Evolutionary conservation across 2,329 filamentous ascomycete species (phyloP), one percentile per base, ranked within the genome.

Genomic region (Coleophoma crateriformis): DNA sequence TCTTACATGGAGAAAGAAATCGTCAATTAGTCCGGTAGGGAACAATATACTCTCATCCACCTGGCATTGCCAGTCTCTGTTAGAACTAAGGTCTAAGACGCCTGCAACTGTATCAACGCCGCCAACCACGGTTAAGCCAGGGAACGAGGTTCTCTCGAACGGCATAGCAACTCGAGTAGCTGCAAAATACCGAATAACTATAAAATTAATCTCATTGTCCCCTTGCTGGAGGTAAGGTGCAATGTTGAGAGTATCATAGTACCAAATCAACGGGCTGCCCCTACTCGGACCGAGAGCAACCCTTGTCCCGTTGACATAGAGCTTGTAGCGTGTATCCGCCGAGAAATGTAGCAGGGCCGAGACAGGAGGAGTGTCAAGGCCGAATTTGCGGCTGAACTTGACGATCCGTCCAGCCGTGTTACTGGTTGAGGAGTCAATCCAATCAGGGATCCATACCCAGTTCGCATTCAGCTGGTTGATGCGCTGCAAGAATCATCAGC

Each of bases 271-370:
- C 12, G n/a, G n/a, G n/a, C 12, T 22, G 5, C 39, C 39, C 19
- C 19, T 42, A 19, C n/a, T 13, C n/a, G 39, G 39, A 67, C 71
- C 71, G 3, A 68, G 61, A 3, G 64, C 60, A 13, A 70, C 58
- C 10, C 64, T 60, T 0, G n/a, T 45, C 3, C 63, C 62, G 58
- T 73, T 73, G 38, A 73, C 60, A 27, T 59, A 61, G 3, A 73
- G 58, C 47, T 73, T 72, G 58, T 73, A 73, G 8, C 68, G 61
- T 5, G 71, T 73, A 35, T 73, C 70, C 6, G 70, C 70, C 1
- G 68, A 65, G 27, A 7, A 27, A 4, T 27, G 27, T 27, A 27
- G 27, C 6, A 27, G 27, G 2, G 27, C 27, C 27, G 27, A 27
- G 8, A 7, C 27, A 27, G 27, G 27, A 27, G 27, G 27, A 27